Evolutionary conservation across 2,329 filamentous ascomycete genomes (phyloP), one percentile per base, ranked within the genome.

Genomic region (Sordariomycetes sp.): DNA sequence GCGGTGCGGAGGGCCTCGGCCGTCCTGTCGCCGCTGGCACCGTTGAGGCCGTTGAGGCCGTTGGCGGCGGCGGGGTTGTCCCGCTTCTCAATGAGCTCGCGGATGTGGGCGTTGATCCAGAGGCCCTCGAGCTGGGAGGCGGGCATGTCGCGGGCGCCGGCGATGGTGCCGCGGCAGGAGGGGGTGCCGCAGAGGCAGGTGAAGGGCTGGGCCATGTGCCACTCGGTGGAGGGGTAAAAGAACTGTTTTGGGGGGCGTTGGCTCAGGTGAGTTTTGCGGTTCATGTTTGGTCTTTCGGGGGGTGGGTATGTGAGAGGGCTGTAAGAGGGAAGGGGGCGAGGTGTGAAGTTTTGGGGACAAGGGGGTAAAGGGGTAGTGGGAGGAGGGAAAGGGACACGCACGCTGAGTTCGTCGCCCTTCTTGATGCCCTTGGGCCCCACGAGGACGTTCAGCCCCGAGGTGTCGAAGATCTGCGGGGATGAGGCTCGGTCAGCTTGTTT

Each of bases 181-280:
- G 73, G 63, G 4, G 75, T 76, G 61, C 77, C 76, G 67, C 87
- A 90, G 60, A 79, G 73, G 68, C 87, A 90, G 60, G 79, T 72
- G 67, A 90, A 90, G 3, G 84, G 78, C 73, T 89, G 86, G 35
- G 82, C 82, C 86, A 90, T 89, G 65, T 76, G 66, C 85, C 85
- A 90, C 71, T 90, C 87, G 1, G 86, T 89, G 58, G 83, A 88
- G 3, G 87, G 86, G 65, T 90, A 90, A 72, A 89, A 90, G 73
- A 89, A 90, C 67, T 81, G 57, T 34, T n/a, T 20, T 18, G 3
- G 46, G 20, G n/a, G 46, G n/a, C n/a, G n/a, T n/a, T 24, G n/a
- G 8, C 14, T 20, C 11, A 22, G 20, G n/a, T 50, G n/a, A 20
- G 20, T 22, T 20, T 50, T n/a, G 16, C 18, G 10, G 40, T n/a